These are phyloP conservation scores for Fusarium nematophilum DNA, from an alignment of 2,329 filamentous ascomycete genomes.

Conservation along the genomic window DNA sequence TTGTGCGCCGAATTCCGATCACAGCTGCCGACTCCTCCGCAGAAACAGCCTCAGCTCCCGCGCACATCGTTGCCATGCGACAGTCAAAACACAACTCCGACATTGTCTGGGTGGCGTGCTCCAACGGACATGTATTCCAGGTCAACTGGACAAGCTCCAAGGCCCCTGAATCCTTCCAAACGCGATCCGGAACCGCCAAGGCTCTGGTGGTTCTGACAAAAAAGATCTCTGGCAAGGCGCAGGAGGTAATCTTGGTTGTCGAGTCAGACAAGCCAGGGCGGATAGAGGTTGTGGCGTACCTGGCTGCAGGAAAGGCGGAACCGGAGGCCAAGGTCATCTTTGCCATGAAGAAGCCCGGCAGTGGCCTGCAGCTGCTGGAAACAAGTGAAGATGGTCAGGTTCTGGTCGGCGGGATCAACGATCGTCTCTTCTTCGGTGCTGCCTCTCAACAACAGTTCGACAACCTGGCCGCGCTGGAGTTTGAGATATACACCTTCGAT, in stretches of 20 bases:
- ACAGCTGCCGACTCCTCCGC: constrained; percentile 44
- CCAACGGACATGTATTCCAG: constrained; percentile 66
- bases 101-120: constrained; percentile 69
- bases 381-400: constrained; percentile 66
- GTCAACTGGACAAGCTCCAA: constrained; percentile 67
- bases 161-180: constrained; percentile 55
- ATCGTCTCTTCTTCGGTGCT: constrained; percentile 51
- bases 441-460: constrained; percentile 37
- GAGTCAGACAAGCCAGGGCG: constrained; percentile 53
- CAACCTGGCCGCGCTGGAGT: constrained; percentile 50
- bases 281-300: constrained; percentile 60
- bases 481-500: constrained; percentile 69
- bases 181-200: constrained; percentile 56
- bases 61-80: constrained; percentile 56
- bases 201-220: constrained; percentile 58
- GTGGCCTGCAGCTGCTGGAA: constrained; percentile 56
- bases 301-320: constrained; percentile 46
- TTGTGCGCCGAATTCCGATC: constrained; percentile 77
- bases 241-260: constrained; percentile 61
- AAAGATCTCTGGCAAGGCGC: constrained; percentile 46
- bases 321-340: constrained; percentile 51
- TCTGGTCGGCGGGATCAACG: constrained; percentile 58
- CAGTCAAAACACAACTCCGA: constrained; percentile 55
- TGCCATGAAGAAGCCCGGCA: constrained; percentile 49
- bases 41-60: constrained; percentile 38